Conservation (phyloP, 164 flowering plant species). For the Chimonanthus salicifolius region DNA sequence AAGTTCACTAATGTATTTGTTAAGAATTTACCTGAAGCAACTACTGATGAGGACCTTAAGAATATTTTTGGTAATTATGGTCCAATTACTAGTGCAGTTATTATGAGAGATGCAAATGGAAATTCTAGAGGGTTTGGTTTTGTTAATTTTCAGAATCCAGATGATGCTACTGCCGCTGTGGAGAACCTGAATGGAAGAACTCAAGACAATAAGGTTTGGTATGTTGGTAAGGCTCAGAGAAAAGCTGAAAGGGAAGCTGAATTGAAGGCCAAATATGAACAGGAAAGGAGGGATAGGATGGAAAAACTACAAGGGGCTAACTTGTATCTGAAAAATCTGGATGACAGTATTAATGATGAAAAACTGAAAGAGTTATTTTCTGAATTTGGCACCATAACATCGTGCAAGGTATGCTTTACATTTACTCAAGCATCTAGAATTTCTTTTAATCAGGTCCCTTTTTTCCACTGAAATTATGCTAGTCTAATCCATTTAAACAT, state of each 20-base stretch:
- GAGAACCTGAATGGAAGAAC: constrained; percentile 52
- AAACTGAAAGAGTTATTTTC: constrained; percentile 64
- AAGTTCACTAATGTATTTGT: constrained; percentile 74
- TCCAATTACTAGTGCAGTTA: constrained; percentile 57
- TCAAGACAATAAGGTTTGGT: constrained; percentile 48
- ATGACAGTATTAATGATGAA: constrained; percentile 51
- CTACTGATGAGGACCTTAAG: constrained; percentile 57
- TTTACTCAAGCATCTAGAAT: not conserved
- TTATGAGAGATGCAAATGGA: constrained; percentile 66
- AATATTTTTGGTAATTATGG: constrained; percentile 53
- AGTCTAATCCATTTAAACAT: too few species aligned
- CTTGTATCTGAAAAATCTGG: constrained; percentile 73
- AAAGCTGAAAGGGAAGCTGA: constrained; percentile 73
- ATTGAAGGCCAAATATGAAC: constrained; percentile 58
- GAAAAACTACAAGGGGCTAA: constrained; percentile 69
- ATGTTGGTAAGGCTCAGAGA: constrained; percentile 73
- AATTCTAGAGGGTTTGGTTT: constrained; percentile 75
- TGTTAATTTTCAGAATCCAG: constrained; percentile 60
- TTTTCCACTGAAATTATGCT: too few species aligned
- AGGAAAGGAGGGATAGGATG: constrained; percentile 45
- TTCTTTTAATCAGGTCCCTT: not conserved
- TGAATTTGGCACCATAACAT: constrained; percentile 63
- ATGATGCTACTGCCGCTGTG: constrained; percentile 64
- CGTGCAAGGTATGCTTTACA: constrained; percentile 53
- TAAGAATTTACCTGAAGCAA: constrained; percentile 55